Base-by-base conservation (phyloP, 192 early-diverging fungal genomes). In the Podila epicladia region DNA sequence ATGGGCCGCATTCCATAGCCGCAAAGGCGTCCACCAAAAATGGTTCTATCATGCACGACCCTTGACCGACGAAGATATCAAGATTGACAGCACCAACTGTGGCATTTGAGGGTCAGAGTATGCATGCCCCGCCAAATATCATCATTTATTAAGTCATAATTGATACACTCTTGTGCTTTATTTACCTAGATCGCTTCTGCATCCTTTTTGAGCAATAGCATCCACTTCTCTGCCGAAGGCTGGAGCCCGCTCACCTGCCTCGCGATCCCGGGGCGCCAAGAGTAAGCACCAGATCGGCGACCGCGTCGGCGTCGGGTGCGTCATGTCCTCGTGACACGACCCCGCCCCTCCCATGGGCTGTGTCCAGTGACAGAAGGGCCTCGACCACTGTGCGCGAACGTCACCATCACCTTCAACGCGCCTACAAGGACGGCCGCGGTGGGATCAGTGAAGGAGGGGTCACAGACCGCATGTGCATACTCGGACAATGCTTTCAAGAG, bases 21-120 rank as follows among this genome's bases (percentile, higher is more conserved):
- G 71, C 17, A 58, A 58, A 3, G 64, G 62, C 15, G 29, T 59
- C 3, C 71, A 65, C 4, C 35, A 73, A 24, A 73, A 65, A 31
- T 67, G 71, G 26, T 62, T 65, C 35, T 88, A 84, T 50, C 70
- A 73, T 2, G 74, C 87, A 15, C 72, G 83, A 24, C 72, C 82
- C 6, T 79, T 88, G n/a, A 63, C 58, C 2, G 69, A 64, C 17
- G 71, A 83, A 28, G 87, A 89, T 41, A 67, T 87, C 15, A 86
- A 89, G 67, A 73, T 89, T 33, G 65, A 69, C 19, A 82, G 87
- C 35, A 35, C 82, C 33, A 88, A 92, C 75, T 93, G 92, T 57
- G 93, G 94, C 60, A 90, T 93, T 41, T 95, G 94, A 68, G 91
- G 89, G 55, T 87, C 91, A 5, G 95, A 96, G 64, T 66, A 66